These are phyloP conservation scores for Epichloe scottii DNA, from an alignment of 2,329 filamentous ascomycete genomes.

Conservation along the genomic window DNA sequence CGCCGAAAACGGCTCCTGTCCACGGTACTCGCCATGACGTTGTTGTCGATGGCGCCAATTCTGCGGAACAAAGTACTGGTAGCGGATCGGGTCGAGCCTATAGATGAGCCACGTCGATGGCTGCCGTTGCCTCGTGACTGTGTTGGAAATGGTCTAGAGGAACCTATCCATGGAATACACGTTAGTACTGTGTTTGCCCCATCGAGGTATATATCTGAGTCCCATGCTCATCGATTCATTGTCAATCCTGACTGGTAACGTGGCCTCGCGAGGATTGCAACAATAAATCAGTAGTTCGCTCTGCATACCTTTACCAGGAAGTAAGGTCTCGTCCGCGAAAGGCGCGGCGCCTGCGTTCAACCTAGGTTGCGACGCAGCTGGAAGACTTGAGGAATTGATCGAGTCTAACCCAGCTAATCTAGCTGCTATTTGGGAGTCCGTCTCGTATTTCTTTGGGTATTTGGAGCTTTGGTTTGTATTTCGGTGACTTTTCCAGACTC, in stretches of 20 bases:
- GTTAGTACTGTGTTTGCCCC: no score
- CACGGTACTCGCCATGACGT: conserved; percentile 33
- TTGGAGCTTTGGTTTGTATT: conserved; percentile 14
- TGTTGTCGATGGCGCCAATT: conserved; percentile 27
- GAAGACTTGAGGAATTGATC: conserved; percentile 1
- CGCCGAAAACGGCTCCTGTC: conserved; percentile 70
- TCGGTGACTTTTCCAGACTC: conserved; percentile 18
- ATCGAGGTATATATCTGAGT: no score
- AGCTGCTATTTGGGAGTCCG: conserved; percentile 1
- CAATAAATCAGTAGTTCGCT: background rate
- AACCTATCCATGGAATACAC: background rate
- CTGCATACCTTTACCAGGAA: conserved; percentile 4
- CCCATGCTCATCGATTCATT: no score
- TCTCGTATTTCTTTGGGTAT: conserved; percentile 4
- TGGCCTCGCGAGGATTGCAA: background rate
- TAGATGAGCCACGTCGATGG: conserved; percentile 20
- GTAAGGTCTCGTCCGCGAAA: conserved; percentile 1
- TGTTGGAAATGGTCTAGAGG: conserved; percentile 12
- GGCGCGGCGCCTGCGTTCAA: background rate
- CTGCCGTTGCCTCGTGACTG: conserved; percentile 14
- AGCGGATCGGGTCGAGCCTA: conserved; percentile 21
- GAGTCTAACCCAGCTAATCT: background rate
- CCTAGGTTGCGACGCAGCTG: background rate
- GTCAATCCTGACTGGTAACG: background rate
- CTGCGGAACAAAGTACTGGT: conserved; percentile 20